These are phyloP conservation scores for Penicillium crustosum DNA, from an alignment of 2,329 filamentous ascomycete species.

Conservation along the genomic window DNA sequence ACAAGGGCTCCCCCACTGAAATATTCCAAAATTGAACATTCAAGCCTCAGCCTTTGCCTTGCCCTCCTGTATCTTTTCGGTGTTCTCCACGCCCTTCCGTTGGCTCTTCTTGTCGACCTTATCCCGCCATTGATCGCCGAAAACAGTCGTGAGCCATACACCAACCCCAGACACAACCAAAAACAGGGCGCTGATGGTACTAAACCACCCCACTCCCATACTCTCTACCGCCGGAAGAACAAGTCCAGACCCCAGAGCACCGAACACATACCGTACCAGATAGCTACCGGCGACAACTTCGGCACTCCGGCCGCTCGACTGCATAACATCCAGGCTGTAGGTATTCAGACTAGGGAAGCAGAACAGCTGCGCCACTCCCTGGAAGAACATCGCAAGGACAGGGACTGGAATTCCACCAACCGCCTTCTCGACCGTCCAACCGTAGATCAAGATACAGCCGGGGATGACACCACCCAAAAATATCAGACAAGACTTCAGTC, in stretches of 20 bases:
- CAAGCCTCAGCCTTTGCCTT: constrained; percentile 10
- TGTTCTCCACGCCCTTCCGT: constrained; percentile 33
- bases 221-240: constrained; percentile 71
- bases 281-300: constrained; percentile 82
- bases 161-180: constrained; percentile 49
- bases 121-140: constrained; percentile 55
- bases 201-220: constrained; percentile 81
- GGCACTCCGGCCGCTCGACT: constrained; percentile 56
- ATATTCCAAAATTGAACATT: neutral
- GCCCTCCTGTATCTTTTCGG: neutral
- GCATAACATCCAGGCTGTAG: constrained; percentile 82
- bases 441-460: constrained; percentile 66
- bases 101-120: constrained; percentile 52
- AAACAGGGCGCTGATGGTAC: constrained; percentile 65
- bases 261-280: constrained; percentile 73
- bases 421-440: constrained; percentile 60
- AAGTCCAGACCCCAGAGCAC: constrained; percentile 66
- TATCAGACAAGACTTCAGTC: constrained; percentile 59
- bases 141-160: constrained; percentile 52
- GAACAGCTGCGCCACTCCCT: constrained; percentile 72
- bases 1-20: neutral
- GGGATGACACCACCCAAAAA: constrained; percentile 62
- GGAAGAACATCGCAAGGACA: constrained; percentile 71
- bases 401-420: constrained; percentile 59
- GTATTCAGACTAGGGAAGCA: constrained; percentile 75